Conservation (phyloP, 1,284 basidiomycete species). For the Trichosporon sp. region DNA sequence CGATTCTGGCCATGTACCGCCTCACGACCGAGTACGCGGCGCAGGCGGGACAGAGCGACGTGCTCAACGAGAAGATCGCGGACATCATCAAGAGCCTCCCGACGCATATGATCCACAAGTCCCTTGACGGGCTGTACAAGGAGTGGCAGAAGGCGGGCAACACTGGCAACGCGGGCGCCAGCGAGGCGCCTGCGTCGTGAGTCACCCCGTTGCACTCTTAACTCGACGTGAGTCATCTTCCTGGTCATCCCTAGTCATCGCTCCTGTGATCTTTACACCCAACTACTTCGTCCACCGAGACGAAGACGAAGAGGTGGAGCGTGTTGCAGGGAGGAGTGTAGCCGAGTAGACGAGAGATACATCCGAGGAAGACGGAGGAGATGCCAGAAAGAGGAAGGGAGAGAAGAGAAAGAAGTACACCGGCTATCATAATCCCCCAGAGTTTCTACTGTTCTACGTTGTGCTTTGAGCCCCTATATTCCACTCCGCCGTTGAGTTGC, state of each 20-base stretch:
- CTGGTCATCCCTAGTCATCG: no score
- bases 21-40: slow-evolving; percentile 74
- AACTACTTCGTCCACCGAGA: no score
- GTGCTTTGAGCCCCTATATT: no score
- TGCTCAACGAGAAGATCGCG: slow-evolving; percentile 71
- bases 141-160: slow-evolving; percentile 56
- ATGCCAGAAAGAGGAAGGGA: neutral
- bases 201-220: neutral
- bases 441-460: neutral
- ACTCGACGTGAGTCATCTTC: neutral
- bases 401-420: neutral
- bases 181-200: neutral
- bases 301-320: no score
- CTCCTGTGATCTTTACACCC: no score
- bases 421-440: neutral
- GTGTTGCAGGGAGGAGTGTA: no score
- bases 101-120: slow-evolving; percentile 75
- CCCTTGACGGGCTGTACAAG: slow-evolving; percentile 85
- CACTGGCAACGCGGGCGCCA: neutral
- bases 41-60: slow-evolving; percentile 64
- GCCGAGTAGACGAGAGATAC: neutral
- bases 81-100: slow-evolving; percentile 86
- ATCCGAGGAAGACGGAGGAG: neutral
- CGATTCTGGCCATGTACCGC: slow-evolving; percentile 82
- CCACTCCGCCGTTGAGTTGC: no score